Conservation (phyloP, 352 stramenopile genomes). For the Globisporangium orthogonon region DNA sequence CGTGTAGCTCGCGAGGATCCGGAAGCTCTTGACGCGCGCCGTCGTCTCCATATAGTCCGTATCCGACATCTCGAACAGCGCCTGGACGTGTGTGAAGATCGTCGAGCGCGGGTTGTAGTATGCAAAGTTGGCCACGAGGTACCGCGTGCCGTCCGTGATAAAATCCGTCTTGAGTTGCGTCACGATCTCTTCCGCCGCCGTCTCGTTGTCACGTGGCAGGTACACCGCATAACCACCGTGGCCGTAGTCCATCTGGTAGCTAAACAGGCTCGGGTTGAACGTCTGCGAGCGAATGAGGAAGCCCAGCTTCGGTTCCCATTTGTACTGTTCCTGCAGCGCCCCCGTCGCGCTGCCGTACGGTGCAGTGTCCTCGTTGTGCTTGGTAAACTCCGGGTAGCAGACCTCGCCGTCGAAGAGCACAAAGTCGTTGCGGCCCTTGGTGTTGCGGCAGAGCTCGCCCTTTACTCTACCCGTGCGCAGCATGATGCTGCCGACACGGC, state of each 20-base stretch:
- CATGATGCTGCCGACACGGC: slow-evolving; percentile 54
- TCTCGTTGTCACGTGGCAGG: slow-evolving; percentile 65
- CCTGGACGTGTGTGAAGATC: slow-evolving; percentile 71
- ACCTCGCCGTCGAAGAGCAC: slow-evolving; percentile 67
- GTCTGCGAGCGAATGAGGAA: slow-evolving; percentile 57
- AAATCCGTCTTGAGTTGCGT: slow-evolving; percentile 48
- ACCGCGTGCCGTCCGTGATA: slow-evolving; percentile 54
- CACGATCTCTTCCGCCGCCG: slow-evolving; percentile 32
- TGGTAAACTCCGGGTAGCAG: slow-evolving; percentile 61
- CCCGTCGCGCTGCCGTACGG: slow-evolving; percentile 39
- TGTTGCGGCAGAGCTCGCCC: slow-evolving; percentile 43
- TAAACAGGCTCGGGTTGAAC: slow-evolving; percentile 63
- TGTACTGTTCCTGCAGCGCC: slow-evolving; percentile 29
- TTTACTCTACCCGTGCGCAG: slow-evolving; percentile 56
- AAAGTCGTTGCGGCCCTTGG: slow-evolving; percentile 36
- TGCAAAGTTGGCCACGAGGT: slow-evolving; percentile 49
- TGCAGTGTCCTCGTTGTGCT: slow-evolving; percentile 30
- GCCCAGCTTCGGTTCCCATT: slow-evolving; percentile 30
- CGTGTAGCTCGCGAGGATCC: slow-evolving; percentile 49
- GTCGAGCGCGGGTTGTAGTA: slow-evolving; percentile 76
- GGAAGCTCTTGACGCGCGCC: slow-evolving; percentile 63
- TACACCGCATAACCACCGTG: slow-evolving; percentile 67
- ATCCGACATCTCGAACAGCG: slow-evolving; percentile 69
- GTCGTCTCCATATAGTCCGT: slow-evolving; percentile 78
- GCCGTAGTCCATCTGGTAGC: slow-evolving; percentile 65